Percentiles rank a stretch among this genome's conserved stretches.
Conservation (phyloP, 106 monocot genomes). For the Gastrodia elata region DNA sequence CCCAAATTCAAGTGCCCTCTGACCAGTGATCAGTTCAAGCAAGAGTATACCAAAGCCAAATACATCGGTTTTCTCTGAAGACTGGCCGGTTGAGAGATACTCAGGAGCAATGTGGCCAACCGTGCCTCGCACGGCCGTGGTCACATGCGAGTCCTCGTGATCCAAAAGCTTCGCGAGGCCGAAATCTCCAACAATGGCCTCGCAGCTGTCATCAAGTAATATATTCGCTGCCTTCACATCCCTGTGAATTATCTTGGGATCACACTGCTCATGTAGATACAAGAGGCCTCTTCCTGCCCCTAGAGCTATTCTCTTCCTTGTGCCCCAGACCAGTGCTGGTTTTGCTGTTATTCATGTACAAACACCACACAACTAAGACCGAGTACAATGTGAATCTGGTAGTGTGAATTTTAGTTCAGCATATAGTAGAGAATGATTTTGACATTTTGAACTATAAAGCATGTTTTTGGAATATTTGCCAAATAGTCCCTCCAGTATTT, state of each 20-base stretch:
- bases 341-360: constrained; percentile 11
- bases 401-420: no score
- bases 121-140: constrained; percentile 20
- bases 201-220: constrained; percentile 17
- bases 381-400: no score
- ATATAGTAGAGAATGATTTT: no score
- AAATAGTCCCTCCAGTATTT: no score
- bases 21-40: constrained; percentile 38
- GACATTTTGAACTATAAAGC: no score
- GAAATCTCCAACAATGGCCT: constrained; percentile 21
- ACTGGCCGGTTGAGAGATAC: constrained; percentile 19
- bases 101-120: constrained; percentile 22
- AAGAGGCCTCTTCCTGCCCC: constrained; percentile 20
- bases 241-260: constrained; percentile 25
- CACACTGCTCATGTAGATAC: constrained; percentile 22
- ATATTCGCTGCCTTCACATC: constrained; percentile 25
- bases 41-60: constrained; percentile 44
- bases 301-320: constrained; percentile 19
- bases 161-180: constrained; percentile 21
- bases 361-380: no score
- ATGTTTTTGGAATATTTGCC: no score
- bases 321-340: constrained; percentile 12
- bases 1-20: constrained; percentile 30
- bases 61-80: constrained; percentile 18
- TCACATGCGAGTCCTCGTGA: constrained; percentile 21